These are phyloP conservation scores for Artemisia tridentata DNA, from an alignment of 129 eudicot species.

Conservation along the genomic window DNA sequence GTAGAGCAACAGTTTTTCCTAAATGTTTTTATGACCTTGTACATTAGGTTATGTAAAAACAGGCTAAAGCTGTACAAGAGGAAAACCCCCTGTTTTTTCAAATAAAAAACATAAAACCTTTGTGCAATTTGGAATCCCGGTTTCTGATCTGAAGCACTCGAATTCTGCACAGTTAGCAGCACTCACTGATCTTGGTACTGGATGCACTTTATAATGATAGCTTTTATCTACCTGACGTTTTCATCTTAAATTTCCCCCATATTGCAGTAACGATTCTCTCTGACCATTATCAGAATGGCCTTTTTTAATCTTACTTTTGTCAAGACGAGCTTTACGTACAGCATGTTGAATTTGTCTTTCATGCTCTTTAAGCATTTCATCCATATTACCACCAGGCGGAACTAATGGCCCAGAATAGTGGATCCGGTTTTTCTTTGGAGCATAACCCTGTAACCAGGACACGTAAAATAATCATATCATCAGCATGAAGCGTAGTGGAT, in stretches of 20 bases:
- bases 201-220: background rate
- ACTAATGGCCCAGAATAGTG: conserved; percentile 90
- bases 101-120: conserved; percentile 9
- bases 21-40: conserved; percentile 22
- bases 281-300: conserved; percentile 50
- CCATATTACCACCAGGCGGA: conserved; percentile 67
- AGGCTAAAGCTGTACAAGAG: conserved; percentile 36
- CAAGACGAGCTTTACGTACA: conserved; percentile 72
- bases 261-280: conserved; percentile 56
- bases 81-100: conserved; percentile 5
- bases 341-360: conserved; percentile 86
- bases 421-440: conserved; percentile 64
- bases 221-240: conserved; percentile 16
- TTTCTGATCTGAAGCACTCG: conserved; percentile 19
- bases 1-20: conserved; percentile 15
- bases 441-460: conserved; percentile 40
- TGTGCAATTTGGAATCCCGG: conserved; percentile 18
- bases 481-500: background rate
- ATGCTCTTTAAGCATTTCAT: conserved; percentile 84
- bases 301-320: conserved; percentile 51
- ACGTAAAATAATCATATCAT: conserved; percentile 17
- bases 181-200: conserved; percentile 11
- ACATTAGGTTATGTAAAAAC: conserved; percentile 24
- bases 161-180: conserved; percentile 15
- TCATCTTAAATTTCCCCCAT: conserved; percentile 27